Conservation (phyloP, 176 grass and related monocot genomes). For the Avena atlantica region DNA sequence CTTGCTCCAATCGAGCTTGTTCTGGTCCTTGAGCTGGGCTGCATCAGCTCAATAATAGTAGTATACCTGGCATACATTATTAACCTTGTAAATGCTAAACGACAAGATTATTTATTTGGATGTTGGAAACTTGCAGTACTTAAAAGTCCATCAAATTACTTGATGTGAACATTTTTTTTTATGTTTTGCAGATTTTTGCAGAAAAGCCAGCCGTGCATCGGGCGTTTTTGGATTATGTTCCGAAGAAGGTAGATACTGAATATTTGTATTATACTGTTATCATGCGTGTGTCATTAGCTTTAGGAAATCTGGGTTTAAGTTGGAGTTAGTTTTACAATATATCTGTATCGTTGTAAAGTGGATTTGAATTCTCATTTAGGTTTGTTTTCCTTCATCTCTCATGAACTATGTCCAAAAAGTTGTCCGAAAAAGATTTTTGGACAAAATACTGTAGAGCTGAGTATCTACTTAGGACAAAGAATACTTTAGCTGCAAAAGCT, state of each 20-base stretch:
- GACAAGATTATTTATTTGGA: slow-evolving; percentile 5
- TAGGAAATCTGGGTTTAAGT: slow-evolving; percentile 16
- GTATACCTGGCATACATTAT: slow-evolving; percentile 23
- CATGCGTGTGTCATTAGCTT: background rate
- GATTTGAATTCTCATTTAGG: slow-evolving; percentile 23
- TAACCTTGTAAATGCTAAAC: slow-evolving; percentile 21
- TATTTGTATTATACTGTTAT: slow-evolving; percentile 14
- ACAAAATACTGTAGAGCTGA: slow-evolving; percentile 98
- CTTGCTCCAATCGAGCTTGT: background rate
- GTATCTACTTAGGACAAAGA: slow-evolving; percentile 91
- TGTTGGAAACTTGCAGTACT: slow-evolving; percentile 1
- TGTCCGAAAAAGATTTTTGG: slow-evolving; percentile 94
- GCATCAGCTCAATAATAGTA: background rate
- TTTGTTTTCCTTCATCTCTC: slow-evolving; percentile 28
- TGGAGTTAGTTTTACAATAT: slow-evolving; percentile 23
- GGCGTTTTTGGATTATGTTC: slow-evolving; percentile 89
- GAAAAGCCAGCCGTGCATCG: slow-evolving; percentile 97
- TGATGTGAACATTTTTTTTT: slow-evolving; percentile 32
- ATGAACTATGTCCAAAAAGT: slow-evolving; percentile 43
- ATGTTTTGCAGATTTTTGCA: slow-evolving; percentile 84
- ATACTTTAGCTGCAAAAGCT: slow-evolving; percentile 74
- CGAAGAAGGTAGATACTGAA: slow-evolving; percentile 63
- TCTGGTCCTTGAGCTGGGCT: slow-evolving; percentile 19
- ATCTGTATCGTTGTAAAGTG: background rate
- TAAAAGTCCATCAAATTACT: slow-evolving; percentile 6